Evolutionary conservation across 805 yeast species (phyloP).

Genomic region (Lipomyces lipofer): DNA sequence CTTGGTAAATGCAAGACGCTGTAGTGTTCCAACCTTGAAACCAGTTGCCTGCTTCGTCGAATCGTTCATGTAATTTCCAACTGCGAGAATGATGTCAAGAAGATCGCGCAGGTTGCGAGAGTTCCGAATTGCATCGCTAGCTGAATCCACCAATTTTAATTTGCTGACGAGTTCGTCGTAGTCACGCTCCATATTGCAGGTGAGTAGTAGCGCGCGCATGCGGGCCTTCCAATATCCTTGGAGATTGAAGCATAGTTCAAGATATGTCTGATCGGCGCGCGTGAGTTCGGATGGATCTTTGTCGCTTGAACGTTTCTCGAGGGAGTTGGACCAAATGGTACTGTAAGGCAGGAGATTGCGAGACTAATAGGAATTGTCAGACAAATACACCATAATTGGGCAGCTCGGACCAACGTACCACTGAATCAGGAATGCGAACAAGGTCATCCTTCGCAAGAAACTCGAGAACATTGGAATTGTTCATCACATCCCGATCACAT

Average conservation of each 20-base stretch:
- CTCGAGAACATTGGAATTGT: slow-evolving; percentile 74
- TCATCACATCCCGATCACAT: slow-evolving; percentile 72
- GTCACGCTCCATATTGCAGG: slow-evolving; percentile 73
- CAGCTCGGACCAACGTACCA: slow-evolving; percentile 35
- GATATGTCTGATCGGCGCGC: slow-evolving; percentile 79
- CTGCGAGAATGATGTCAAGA: slow-evolving; percentile 80
- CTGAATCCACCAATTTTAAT: slow-evolving; percentile 68
- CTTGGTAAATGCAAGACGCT: slow-evolving; percentile 84
- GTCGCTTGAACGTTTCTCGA: slow-evolving; percentile 48
- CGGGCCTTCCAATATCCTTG: slow-evolving; percentile 91
- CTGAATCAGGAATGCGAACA: slow-evolving; percentile 68
- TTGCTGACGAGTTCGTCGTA: slow-evolving; percentile 69
- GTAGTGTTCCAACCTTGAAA: slow-evolving; percentile 85
- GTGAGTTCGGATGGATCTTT: slow-evolving; percentile 77
- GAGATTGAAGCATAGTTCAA: slow-evolving; percentile 80
- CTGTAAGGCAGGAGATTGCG: slow-evolving; percentile 80
- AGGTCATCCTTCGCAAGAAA: slow-evolving; percentile 76
- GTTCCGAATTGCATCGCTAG: slow-evolving; percentile 62
- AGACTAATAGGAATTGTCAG: slow-evolving; percentile 38
- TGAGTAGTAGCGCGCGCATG: slow-evolving; percentile 74
- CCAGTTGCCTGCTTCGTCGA: slow-evolving; percentile 90
- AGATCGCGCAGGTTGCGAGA: slow-evolving; percentile 71
- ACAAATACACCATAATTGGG: not conserved
- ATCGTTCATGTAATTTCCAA: slow-evolving; percentile 97
- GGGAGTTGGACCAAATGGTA: slow-evolving; percentile 60